Base-by-base conservation (phyloP, 495 filamentous ascomycete species). In the Talaromyces nanjingensis region DNA sequence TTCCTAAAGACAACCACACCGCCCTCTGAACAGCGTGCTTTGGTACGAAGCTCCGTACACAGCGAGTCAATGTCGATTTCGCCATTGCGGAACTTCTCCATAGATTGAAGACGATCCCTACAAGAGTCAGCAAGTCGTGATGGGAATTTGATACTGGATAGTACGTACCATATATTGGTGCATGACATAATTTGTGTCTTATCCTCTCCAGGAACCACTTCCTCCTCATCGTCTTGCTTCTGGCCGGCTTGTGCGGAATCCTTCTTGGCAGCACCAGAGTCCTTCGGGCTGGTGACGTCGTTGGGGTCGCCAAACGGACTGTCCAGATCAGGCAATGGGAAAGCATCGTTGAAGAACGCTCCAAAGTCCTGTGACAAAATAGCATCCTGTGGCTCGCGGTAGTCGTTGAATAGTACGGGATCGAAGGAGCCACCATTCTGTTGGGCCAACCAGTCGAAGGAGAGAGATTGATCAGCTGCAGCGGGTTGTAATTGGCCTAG, bases 1-100 rank as follows among this genome's bases (percentile, higher is more conserved):
- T 86, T 86, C 76, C 97, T 84, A 67, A 91, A 89, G 57, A 98
- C 89, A 24, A 97, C 91, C n/a, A 93, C 90, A 29, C 94, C 93
- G 27, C 82, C 86, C 70, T 96, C 94, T 1, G 92, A 96, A 72
- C 96, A 99, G 72, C 93, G 93, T 54, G 96, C 96, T 77, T 99
- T 99, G 69, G 89, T 89, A 63, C 92, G 89, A n/a, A 99, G 84
- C 66, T 99, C 92, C 6, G 89, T 86, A 76, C 96, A 99, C 12
- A 99, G 83, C 61, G 85, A 84, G 71, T 99, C 96, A 67, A 99
- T 88, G 67, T 99, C 94, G 65, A 97, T 86, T 66, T 93, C 90
- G 67, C 92, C 93, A 56, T 84, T 87, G 68, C 89, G 88, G 70
- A 94, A 94, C 70, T 87, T 91, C 58, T 92, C 89, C 73, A 92